Evolutionary conservation across 2,329 filamentous ascomycete species (phyloP).

Genomic region (Aaosphaeria arxii): DNA sequence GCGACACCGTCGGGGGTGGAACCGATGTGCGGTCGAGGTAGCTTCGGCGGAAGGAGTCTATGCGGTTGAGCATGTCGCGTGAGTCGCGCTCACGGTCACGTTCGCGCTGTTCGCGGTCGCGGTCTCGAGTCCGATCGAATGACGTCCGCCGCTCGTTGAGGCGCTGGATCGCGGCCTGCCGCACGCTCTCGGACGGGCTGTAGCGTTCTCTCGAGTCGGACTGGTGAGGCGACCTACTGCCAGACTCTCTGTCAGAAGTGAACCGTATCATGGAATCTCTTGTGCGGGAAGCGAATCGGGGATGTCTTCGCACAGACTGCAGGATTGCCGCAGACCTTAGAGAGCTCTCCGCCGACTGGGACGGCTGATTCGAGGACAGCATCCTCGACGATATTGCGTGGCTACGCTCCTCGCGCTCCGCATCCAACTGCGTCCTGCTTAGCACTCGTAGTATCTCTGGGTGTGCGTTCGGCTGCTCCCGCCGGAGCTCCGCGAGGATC

Average conservation of each 20-base stretch:
- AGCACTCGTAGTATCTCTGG: slow-evolving; percentile 38
- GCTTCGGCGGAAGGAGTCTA: slow-evolving; percentile 24
- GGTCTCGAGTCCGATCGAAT: slow-evolving; percentile 11
- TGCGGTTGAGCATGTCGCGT: slow-evolving; percentile 15
- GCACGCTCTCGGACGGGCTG: slow-evolving; percentile 17
- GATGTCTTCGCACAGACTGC: slow-evolving; percentile 38
- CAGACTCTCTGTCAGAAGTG: slow-evolving; percentile 38
- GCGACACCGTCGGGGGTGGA: slow-evolving; percentile 21
- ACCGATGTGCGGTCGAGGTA: slow-evolving; percentile 23
- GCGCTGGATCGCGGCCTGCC: slow-evolving; percentile 26
- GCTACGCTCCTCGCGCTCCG: slow-evolving; percentile 24
- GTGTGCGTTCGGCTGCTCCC: slow-evolving; percentile 37
- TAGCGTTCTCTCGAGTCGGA: slow-evolving; percentile 19
- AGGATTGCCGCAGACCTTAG: slow-evolving; percentile 41
- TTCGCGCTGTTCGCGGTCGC: slow-evolving; percentile 10
- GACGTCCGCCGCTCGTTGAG: slow-evolving; percentile 24
- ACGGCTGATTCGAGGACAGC: slow-evolving; percentile 18
- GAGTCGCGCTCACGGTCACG: slow-evolving; percentile 13
- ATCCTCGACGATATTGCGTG: slow-evolving; percentile 22
- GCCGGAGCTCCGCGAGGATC: slow-evolving; percentile 40
- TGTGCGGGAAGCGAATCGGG: slow-evolving; percentile 37
- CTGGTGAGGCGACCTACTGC: slow-evolving; percentile 11
- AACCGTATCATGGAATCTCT: slow-evolving; percentile 39
- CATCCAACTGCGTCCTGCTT: slow-evolving; percentile 35
- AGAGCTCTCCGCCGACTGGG: slow-evolving; percentile 28